Percentiles rank a stretch among this genome's conserved stretches.
These are phyloP conservation scores for Polytrichum commune DNA, from an alignment of 225 moss, liverwort and hornwort species.

Conservation along the genomic window DNA sequence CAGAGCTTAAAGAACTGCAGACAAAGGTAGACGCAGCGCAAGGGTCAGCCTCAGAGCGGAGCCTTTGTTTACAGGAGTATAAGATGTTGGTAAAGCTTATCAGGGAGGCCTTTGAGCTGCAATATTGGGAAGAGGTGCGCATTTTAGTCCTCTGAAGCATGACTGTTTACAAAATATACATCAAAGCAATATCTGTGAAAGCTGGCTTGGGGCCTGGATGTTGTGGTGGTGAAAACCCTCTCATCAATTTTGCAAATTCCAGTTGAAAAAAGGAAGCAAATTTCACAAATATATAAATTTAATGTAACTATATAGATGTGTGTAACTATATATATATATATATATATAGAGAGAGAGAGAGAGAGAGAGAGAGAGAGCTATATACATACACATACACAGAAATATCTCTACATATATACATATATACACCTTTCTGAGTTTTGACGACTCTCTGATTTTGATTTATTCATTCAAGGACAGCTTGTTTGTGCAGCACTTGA, in stretches of 20 bases:
- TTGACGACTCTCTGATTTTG: too few species aligned
- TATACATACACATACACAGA: too few species aligned
- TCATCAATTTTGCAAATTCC: too few species aligned
- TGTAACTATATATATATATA: too few species aligned
- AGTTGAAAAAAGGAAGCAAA: too few species aligned
- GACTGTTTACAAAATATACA: neutral
- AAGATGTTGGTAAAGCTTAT: conserved; percentile 61
- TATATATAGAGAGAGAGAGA: too few species aligned
- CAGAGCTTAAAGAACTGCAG: conserved; percentile 59
- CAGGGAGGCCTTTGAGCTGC: conserved; percentile 53
- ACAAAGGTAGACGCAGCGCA: conserved; percentile 52
- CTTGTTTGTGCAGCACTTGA: conserved; percentile 66
- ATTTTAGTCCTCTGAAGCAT: neutral
- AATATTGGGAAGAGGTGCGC: conserved; percentile 83
- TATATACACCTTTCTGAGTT: too few species aligned
- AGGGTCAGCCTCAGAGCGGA: conserved; percentile 54
- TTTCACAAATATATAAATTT: too few species aligned
- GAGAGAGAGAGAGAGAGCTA: too few species aligned
- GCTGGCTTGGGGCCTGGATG: neutral
- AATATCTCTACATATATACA: too few species aligned
- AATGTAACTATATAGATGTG: too few species aligned
- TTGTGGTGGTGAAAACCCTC: too few species aligned
- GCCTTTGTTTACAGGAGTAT: conserved; percentile 60
- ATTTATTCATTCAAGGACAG: neutral
- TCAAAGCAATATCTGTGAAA: neutral